Evolutionary conservation across 371 early-diverging fungal genomes (phyloP).

Genomic region (Gilbertella persicaria): DNA sequence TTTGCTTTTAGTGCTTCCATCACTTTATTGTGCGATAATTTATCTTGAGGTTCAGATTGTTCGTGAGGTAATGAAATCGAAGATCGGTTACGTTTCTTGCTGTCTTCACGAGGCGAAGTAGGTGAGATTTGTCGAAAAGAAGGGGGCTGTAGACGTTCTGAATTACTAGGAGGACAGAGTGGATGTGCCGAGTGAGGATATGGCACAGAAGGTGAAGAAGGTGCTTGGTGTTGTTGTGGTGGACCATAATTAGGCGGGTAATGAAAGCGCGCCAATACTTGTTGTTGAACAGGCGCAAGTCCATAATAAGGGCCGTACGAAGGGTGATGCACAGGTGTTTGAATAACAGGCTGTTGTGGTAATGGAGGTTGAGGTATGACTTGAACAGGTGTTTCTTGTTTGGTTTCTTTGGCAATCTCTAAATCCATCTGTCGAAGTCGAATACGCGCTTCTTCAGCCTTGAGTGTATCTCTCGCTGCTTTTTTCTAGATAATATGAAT

Average conservation of each 20-base stretch:
- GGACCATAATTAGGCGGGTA: constrained; percentile 13
- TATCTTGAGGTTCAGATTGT: constrained; percentile 8
- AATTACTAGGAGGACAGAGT: constrained; percentile 25
- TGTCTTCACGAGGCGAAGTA: constrained; percentile 9
- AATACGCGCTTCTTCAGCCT: constrained; percentile 43
- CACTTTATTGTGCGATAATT: constrained; percentile 34
- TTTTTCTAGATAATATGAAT: constrained; percentile 29
- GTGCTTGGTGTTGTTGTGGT: constrained; percentile 8
- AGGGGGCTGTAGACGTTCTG: neutral
- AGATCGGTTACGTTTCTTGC: constrained; percentile 8
- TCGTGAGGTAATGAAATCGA: constrained; percentile 14
- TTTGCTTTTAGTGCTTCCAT: constrained; percentile 45
- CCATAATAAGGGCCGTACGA: constrained; percentile 19
- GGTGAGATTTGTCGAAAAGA: constrained; percentile 12
- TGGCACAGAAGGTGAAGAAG: constrained; percentile 31
- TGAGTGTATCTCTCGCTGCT: constrained; percentile 39
- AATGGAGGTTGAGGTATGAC: neutral
- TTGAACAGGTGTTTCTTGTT: constrained; percentile 17
- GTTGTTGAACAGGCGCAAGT: constrained; percentile 40
- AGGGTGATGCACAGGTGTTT: neutral
- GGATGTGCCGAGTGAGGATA: constrained; percentile 46
- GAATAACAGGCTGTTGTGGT: no score
- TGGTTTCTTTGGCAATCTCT: constrained; percentile 36
- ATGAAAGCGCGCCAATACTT: constrained; percentile 35
- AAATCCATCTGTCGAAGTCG: constrained; percentile 42